Evolutionary conservation across 2,329 filamentous ascomycete genomes (phyloP), one percentile per base, ranked within the genome.

Genomic region (Polychaeton citri): DNA sequence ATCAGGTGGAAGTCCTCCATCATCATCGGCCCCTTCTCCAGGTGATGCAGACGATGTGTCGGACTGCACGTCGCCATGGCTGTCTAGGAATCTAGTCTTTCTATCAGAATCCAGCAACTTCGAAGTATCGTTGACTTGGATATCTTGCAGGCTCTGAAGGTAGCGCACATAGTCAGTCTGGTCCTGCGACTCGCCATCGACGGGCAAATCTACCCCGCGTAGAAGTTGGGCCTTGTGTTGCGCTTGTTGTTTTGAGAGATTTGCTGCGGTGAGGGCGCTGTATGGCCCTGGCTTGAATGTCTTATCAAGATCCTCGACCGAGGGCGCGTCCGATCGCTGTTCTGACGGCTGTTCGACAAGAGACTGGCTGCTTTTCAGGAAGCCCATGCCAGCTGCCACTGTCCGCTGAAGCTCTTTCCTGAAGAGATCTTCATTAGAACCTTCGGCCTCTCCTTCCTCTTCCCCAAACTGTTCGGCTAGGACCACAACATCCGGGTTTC

Each of bases 191-290:
- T 51, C 43, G 13, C 54, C 52, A 32, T 58, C 54, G 36, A 43
- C 37, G 2, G 41, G 43, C 9, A 59, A 33, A 34, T 59, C 54
- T 1, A 38, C 15, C 4, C 43, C 55, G 31, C 54, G 43, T 3
- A 42, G 30, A 6, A 38, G 19, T n/a, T 40, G 36, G 15, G 32
- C 30, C 18, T 36, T 39, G 17, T 52, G 43, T 20, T 46, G 36
- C 19, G 47, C 51, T 41, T 57, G 48, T 30, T 54, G 51, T 35
- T 43, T 52, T 19, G 48, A 48, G 12, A 58, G 44, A 32, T 57
- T 58, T 7, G 47, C 52, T 37, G 47, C 47, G 2, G 54, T 58
- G 19, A 58, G 38, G 12, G 48, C 39, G 34, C 37, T 37, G n/a
- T n/a, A n/a, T n/a, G n/a, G n/a, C n/a, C n/a, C n/a, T n/a, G n/a